A percentile compares a stretch with the other conserved stretches of the same genome.
Evolutionary conservation across 2,329 filamentous ascomycete species (phyloP).

Genomic region (Diaporthe citriasiana): DNA sequence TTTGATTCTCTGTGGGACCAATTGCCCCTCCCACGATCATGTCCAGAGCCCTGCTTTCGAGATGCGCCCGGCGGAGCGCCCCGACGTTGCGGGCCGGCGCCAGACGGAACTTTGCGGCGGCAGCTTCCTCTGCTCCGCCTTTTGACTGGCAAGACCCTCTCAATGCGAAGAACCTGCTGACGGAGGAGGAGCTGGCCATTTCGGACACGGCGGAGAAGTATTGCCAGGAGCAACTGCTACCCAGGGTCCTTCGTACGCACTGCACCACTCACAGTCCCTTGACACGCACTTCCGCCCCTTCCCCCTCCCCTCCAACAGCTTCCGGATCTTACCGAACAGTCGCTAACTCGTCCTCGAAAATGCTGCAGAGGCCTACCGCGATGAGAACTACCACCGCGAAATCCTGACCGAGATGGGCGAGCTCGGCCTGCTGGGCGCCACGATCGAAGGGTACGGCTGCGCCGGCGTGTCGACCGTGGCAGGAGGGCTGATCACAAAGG

Average conservation of each 20-base stretch:
- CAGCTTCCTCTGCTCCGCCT: conserved; percentile 48
- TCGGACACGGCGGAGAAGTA: conserved; percentile 92
- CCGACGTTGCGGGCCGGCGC: conserved; percentile 37
- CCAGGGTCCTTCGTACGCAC: conserved; percentile 83
- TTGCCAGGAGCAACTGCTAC: conserved; percentile 90
- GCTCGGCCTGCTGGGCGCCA: conserved; percentile 83
- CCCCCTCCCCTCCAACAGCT: neutral
- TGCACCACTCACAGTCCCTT: neutral
- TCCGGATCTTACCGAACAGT: neutral
- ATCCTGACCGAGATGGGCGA: conserved; percentile 91
- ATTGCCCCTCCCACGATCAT: conserved; percentile 34
- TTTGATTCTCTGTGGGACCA: conserved; percentile 10
- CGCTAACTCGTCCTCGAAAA: conserved; percentile 3
- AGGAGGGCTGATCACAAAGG: conserved; percentile 85
- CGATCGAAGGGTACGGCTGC: conserved; percentile 86
- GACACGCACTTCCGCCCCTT: neutral
- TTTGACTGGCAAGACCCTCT: conserved; percentile 97
- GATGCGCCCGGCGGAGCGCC: conserved; percentile 39
- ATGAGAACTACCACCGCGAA: conserved; percentile 84
- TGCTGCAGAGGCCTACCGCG: conserved; percentile 67
- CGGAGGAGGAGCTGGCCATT: conserved; percentile 92
- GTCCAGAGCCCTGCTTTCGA: conserved; percentile 37
- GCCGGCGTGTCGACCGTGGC: conserved; percentile 87
- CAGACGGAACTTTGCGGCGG: conserved; percentile 44
- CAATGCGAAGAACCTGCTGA: conserved; percentile 79